Conservation (phyloP, 2,329 filamentous ascomycete species). For the Xylaria digitata region DNA sequence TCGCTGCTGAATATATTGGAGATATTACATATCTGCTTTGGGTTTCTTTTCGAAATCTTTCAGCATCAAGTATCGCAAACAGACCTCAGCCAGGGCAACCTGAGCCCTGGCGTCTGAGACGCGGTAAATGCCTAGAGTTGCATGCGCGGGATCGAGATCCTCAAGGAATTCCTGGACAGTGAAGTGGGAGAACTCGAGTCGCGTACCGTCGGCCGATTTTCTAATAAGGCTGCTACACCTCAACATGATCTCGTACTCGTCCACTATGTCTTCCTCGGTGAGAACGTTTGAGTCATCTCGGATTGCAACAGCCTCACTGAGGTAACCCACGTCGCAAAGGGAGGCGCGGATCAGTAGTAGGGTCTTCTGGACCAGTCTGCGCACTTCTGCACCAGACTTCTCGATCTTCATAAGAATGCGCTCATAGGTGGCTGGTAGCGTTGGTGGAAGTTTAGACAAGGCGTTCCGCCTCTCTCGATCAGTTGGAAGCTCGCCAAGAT, state of each 20-base stretch:
- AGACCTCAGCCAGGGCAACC: neutral
- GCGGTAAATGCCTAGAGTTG: slow-evolving; percentile 16
- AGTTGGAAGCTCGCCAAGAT: slow-evolving; percentile 28
- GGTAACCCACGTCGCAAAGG: neutral
- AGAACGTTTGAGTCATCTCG: slow-evolving; percentile 18
- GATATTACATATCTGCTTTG: slow-evolving; percentile 4
- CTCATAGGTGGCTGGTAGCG: slow-evolving; percentile 24
- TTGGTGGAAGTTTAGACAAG: slow-evolving; percentile 30
- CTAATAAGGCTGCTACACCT: slow-evolving; percentile 36
- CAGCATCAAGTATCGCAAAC: slow-evolving; percentile 21
- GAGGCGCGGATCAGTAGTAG: slow-evolving; percentile 9
- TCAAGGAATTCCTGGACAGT: slow-evolving; percentile 35
- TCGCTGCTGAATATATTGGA: neutral
- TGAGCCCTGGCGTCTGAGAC: neutral
- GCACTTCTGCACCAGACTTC: slow-evolving; percentile 1
- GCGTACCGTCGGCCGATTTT: slow-evolving; percentile 14
- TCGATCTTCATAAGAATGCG: slow-evolving; percentile 23
- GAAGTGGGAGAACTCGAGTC: slow-evolving; percentile 35
- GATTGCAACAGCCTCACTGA: slow-evolving; percentile 29
- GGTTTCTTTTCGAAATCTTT: neutral
- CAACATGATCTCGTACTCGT: slow-evolving; percentile 30
- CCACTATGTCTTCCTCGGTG: slow-evolving; percentile 21
- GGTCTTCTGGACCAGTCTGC: slow-evolving; percentile 19
- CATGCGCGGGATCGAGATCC: slow-evolving; percentile 12
- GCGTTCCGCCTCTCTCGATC: slow-evolving; percentile 26